These are phyloP conservation scores for Voacanga thouarsii DNA, from an alignment of 257 asterid species.

Conservation along the genomic window DNA sequence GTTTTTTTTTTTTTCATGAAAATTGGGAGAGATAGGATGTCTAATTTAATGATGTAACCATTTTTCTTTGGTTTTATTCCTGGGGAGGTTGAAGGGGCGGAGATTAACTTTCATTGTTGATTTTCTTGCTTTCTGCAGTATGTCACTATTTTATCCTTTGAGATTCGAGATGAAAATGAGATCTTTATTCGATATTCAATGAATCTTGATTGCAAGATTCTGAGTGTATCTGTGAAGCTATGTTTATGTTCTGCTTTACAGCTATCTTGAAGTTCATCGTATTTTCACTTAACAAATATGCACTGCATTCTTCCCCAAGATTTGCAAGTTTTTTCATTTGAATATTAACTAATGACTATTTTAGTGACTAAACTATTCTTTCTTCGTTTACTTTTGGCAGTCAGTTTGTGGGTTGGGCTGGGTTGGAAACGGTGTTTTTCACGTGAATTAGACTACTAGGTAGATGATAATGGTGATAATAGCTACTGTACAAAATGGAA, in stretches of 20 bases:
- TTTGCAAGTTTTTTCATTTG: neutral
- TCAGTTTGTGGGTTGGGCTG: constrained; percentile 17
- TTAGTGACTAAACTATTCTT: constrained; percentile 1
- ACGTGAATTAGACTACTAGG: constrained; percentile 31
- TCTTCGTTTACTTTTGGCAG: constrained; percentile 10
- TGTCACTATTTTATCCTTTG: neutral
- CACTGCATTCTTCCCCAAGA: constrained; percentile 2
- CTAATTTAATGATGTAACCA: neutral
- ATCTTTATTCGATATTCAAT: neutral
- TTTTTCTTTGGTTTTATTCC: neutral
- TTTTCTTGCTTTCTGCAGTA: neutral
- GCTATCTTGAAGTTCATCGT: neutral
- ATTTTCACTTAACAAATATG: neutral
- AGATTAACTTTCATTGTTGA: neutral
- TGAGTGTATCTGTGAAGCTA: neutral
- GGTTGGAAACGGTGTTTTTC: constrained; percentile 17
- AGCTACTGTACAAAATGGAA: constrained; percentile 17
- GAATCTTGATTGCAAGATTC: neutral
- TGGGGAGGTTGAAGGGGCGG: neutral
- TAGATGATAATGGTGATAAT: constrained; percentile 11
- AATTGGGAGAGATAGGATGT: neutral
- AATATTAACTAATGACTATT: neutral
- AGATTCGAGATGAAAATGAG: neutral
- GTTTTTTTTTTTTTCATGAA: neutral
- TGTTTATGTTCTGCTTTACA: constrained; percentile 4